Evolutionary conservation across 2,329 filamentous ascomycete genomes (phyloP).

Genomic region (Tetracladium maxilliforme): DNA sequence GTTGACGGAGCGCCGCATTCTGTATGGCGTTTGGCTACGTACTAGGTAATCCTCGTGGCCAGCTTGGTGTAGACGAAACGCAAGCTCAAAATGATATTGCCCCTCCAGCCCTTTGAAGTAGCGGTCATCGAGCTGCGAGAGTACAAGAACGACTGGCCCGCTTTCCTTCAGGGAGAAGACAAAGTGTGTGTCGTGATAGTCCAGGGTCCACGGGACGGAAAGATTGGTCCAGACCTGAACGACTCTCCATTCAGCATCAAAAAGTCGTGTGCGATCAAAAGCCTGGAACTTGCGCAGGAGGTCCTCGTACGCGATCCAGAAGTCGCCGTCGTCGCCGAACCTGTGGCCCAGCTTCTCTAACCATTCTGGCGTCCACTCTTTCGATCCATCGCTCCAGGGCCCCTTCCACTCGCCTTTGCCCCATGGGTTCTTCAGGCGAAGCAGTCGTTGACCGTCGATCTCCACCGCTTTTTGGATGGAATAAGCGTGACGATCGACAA

Average conservation of each 20-base stretch:
- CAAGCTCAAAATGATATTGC: conserved; percentile 34
- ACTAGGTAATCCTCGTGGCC: conserved; percentile 43
- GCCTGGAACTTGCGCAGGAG: conserved; percentile 44
- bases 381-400: conserved; percentile 40
- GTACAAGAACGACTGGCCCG: conserved; percentile 40
- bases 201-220: conserved; percentile 42
- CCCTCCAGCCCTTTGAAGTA: conserved; percentile 48
- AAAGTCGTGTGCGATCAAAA: conserved; percentile 46
- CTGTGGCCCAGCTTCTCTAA: conserved; percentile 40
- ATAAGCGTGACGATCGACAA: conserved; percentile 41
- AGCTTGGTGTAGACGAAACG: conserved; percentile 30
- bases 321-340: conserved; percentile 48
- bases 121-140: conserved; percentile 46
- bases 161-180: conserved; percentile 37
- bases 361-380: conserved; percentile 45
- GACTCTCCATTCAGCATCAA: conserved; percentile 41
- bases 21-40: conserved; percentile 36
- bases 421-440: conserved; percentile 40
- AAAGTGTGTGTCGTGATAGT: conserved; percentile 47
- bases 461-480: conserved; percentile 39
- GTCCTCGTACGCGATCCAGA: conserved; percentile 50
- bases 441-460: conserved; percentile 35
- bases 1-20: conserved; percentile 40
- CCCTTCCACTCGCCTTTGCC: conserved; percentile 45
- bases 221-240: conserved; percentile 47